Conservation (phyloP, 768 basidiomycete species). For the Podaxis carcinomalis region DNA sequence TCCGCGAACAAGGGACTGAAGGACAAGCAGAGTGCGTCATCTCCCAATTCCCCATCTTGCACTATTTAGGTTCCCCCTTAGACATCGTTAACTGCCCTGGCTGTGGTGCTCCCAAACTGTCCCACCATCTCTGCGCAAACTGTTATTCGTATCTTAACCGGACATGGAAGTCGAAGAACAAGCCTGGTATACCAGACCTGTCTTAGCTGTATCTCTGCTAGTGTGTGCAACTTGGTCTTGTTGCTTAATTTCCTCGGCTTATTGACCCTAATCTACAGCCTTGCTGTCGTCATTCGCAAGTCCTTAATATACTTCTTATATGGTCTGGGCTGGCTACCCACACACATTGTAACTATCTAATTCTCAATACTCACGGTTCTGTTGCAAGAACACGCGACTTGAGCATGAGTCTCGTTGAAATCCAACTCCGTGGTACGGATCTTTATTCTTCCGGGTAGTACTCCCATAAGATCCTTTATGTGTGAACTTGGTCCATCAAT, state of each 20-base stretch:
- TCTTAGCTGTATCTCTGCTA: constrained; percentile 21
- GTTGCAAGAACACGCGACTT: not conserved
- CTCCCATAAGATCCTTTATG: not conserved
- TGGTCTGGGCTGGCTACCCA: not conserved
- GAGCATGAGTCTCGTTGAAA: not conserved
- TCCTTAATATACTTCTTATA: not conserved
- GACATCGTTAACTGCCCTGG: constrained; percentile 90
- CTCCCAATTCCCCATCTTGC: not conserved
- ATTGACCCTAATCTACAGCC: not conserved
- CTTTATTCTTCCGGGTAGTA: constrained; percentile 5
- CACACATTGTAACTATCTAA: not conserved
- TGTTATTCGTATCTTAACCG: constrained; percentile 74
- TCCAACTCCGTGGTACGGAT: not conserved
- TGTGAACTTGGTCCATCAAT: constrained; percentile 7
- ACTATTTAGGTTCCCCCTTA: constrained; percentile 26
- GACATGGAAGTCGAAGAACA: constrained; percentile 52
- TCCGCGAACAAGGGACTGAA: constrained; percentile 92
- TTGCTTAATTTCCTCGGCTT: not conserved
- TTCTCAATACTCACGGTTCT: not conserved
- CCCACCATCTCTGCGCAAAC: constrained; percentile 79
- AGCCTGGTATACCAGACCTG: constrained; percentile 32
- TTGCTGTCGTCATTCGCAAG: not conserved
- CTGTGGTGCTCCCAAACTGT: constrained; percentile 84
- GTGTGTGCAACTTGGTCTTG: not conserved
- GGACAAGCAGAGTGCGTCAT: constrained; percentile 79